Evolutionary conservation across 2,329 filamentous ascomycete genomes (phyloP).

Genomic region (Aspergillus sp.): DNA sequence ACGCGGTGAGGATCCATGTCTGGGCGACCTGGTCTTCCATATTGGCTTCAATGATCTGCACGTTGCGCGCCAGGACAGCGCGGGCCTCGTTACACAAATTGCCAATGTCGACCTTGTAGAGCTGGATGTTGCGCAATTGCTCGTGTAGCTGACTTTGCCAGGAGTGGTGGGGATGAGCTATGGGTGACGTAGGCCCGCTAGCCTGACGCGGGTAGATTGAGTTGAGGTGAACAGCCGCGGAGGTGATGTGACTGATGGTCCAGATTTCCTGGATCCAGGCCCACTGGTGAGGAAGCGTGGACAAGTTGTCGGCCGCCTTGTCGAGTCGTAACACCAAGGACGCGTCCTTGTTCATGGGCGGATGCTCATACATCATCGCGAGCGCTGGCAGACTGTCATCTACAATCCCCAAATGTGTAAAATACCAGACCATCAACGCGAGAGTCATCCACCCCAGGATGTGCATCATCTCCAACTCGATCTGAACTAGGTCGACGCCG

Average conservation of each 20-base stretch:
- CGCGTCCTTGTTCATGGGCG: slow-evolving; percentile 1
- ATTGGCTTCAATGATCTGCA: neutral
- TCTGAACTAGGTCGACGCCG: neutral
- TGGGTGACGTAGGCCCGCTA: neutral
- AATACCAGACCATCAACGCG: neutral
- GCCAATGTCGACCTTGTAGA: neutral
- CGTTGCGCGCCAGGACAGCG: neutral
- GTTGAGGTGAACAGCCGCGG: neutral
- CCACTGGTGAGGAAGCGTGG: neutral
- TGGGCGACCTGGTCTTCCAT: neutral
- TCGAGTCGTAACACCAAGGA: neutral
- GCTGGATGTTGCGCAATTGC: neutral
- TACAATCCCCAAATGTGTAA: neutral
- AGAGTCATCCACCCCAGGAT: neutral
- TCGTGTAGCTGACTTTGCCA: slow-evolving; percentile 1
- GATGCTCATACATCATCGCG: neutral
- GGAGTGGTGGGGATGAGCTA: neutral
- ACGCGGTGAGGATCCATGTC: neutral
- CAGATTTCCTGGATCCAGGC: slow-evolving; percentile 1
- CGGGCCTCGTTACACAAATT: slow-evolving; percentile 1
- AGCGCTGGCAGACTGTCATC: neutral
- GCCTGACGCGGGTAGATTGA: neutral
- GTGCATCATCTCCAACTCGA: slow-evolving; percentile 2
- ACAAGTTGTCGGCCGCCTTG: neutral
- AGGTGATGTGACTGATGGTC: slow-evolving; percentile 2